Conservation (phyloP, 805 yeast genomes). For the Barnettozyma sp. region DNA sequence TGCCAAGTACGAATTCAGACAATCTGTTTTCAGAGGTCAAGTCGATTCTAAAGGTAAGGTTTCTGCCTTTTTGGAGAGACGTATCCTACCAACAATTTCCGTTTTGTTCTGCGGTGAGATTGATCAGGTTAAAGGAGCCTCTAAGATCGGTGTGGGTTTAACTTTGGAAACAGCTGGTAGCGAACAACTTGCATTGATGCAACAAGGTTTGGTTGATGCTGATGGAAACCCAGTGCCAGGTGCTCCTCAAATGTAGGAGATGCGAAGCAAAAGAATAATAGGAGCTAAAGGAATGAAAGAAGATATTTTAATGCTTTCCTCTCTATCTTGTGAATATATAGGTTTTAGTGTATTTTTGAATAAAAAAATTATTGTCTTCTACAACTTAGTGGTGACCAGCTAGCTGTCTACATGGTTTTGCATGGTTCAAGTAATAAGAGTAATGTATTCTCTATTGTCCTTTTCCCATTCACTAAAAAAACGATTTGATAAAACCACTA, state of each 20-base stretch:
- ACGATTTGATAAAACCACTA: slow-evolving; percentile 18
- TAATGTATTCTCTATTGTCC: no score
- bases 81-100: slow-evolving; percentile 86
- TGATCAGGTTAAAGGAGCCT: slow-evolving; percentile 74
- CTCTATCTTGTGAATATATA: slow-evolving; percentile 9
- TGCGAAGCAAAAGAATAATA: slow-evolving; percentile 13
- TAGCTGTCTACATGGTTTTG: no score
- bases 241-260: slow-evolving; percentile 58
- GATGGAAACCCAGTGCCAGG: slow-evolving; percentile 84
- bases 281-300: background rate
- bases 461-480: no score
- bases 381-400: no score
- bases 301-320: no score
- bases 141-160: slow-evolving; percentile 87
- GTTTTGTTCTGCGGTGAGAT: slow-evolving; percentile 86
- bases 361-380: no score
- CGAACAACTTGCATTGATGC: slow-evolving; percentile 88
- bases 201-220: slow-evolving; percentile 76
- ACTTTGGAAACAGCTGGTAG: slow-evolving; percentile 95
- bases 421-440: no score
- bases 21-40: slow-evolving; percentile 92
- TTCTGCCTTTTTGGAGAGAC: slow-evolving; percentile 83
- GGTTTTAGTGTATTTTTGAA: no score
- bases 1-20: slow-evolving; percentile 97
- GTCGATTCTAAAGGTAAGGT: slow-evolving; percentile 88